These are phyloP conservation scores for Ogataea angusta DNA, from an alignment of 805 yeast genomes.

Conservation along the genomic window DNA sequence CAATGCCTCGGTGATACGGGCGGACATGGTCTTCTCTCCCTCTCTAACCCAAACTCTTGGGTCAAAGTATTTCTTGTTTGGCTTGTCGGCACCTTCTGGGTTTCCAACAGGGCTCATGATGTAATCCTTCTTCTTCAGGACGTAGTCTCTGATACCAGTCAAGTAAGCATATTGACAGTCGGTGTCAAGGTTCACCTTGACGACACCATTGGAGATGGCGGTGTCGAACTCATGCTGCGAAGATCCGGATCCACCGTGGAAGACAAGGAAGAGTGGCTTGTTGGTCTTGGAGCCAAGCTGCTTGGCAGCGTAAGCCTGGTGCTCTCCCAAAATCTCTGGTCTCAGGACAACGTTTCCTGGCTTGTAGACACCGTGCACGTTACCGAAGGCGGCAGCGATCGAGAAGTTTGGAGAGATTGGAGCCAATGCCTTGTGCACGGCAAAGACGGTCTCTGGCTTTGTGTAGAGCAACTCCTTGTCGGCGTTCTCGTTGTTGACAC, in stretches of 20 bases:
- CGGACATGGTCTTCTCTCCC: conserved; percentile 98
- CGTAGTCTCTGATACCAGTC: conserved; percentile 95
- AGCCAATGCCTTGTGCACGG: conserved; percentile 83
- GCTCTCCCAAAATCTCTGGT: conserved; percentile 93
- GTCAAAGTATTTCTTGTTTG: conserved; percentile 99
- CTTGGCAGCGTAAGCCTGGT: conserved; percentile 84
- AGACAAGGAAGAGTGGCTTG: conserved; percentile 89
- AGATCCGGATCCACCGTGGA: conserved; percentile 99
- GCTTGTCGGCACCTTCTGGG: conserved; percentile 99
- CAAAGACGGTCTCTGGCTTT: conserved; percentile 89
- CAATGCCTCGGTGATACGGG: conserved; percentile 81
- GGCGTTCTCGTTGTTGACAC: conserved; percentile 97
- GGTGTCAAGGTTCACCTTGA: conserved; percentile 98
- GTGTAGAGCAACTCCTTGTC: conserved; percentile 88
- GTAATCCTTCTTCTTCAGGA: conserved; percentile 94
- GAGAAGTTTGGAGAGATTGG: conserved; percentile 97
- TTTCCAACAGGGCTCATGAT: conserved; percentile 86
- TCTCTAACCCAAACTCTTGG: conserved; percentile 99
- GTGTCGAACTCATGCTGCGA: conserved; percentile 85
- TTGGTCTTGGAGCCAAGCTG: conserved; percentile 48
- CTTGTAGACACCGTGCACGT: conserved; percentile 99
- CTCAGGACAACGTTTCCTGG: conserved; percentile 95
- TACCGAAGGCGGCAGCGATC: conserved; percentile 99
- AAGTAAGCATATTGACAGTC: conserved; percentile 99
- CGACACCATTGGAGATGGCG: conserved; percentile 92